Evolutionary conservation across 306 rosid genomes (phyloP), one percentile per base, ranked within the genome.

Genomic region (Quercus engelmannii): DNA sequence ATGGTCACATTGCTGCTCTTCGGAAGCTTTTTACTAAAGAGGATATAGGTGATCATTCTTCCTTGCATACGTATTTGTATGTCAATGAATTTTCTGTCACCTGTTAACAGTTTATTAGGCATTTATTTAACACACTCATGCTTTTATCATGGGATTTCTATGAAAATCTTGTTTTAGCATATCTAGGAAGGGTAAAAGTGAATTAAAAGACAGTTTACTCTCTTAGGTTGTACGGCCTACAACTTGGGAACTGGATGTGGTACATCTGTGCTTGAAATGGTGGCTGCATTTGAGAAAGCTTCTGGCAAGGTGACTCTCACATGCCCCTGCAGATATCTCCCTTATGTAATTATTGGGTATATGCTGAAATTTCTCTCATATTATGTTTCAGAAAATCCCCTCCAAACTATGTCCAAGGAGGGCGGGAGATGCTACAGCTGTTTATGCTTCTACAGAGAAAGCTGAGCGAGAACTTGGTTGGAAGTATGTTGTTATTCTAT

Each of bases 1-100:
- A 95, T 78, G 99, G 99, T 33, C 99, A 95, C 85, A 91, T 93
- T 74, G 96, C 99, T 75, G 99, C 99, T 59, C 73, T 95, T 79
- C 63, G 81, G 82, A 91, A 95, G 92, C 97, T 95, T 78, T 90
- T 93, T 74, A 61, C 87, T 1, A 6, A 92, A 0, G 91, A 91
- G 30, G 74, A 90, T 80, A 91, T 90, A 75, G 98, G 97, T 92
- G 51, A 74, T 18, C 64, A 17, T 51, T 59, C 35, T 51, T 55
- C 9, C 33, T 4, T 74, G 51, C 28, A 6, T 18, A 5, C 2
- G 4, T 13, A 19, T 51, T 28, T 57, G 11, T 17, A 55, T 73
- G 51, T 46, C 31, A 35, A 28, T 54, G 25, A 74, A 30, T 15
- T 43, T 73, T 18, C 21, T 17, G 30, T 28, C 15, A 57, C 57